phyloP scores from a whole-genome alignment of 805 yeast genomes.

The Yamadazyma nakazawae region DNA sequence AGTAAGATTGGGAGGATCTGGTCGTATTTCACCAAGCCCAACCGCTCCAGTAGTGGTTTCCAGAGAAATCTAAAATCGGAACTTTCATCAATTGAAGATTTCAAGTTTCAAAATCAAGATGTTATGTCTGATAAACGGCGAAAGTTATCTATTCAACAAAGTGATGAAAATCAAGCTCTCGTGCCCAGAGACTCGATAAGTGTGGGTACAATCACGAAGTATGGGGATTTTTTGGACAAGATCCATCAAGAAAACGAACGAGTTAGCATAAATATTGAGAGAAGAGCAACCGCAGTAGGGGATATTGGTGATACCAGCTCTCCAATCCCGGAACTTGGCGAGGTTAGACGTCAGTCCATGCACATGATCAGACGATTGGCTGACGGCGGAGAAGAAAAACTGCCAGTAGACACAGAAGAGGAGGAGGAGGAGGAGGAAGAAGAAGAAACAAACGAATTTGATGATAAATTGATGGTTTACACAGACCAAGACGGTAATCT shows the following conservation, averaged over 20 bases:
- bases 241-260: slow-evolving; percentile 21
- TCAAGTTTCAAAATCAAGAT: slow-evolving; percentile 2
- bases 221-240: slow-evolving; percentile 9
- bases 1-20: slow-evolving; percentile 8
- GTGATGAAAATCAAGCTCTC: slow-evolving; percentile 5
- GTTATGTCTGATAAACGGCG: slow-evolving; percentile 25
- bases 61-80: neutral
- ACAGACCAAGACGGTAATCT: slow-evolving; percentile 36
- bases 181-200: slow-evolving; percentile 27
- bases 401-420: neutral
- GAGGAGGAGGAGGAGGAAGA: slow-evolving; percentile 1
- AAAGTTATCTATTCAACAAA: slow-evolving; percentile 22
- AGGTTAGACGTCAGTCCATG: slow-evolving; percentile 11
- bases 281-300: slow-evolving; percentile 18
- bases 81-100: neutral
- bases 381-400: neutral
- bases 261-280: slow-evolving; percentile 17
- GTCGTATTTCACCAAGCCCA: slow-evolving; percentile 10
- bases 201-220: slow-evolving; percentile 7
- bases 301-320: slow-evolving; percentile 7
- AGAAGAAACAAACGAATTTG: slow-evolving; percentile 19
- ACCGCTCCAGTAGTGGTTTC: slow-evolving; percentile 3
- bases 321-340: slow-evolving; percentile 15
- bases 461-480: slow-evolving; percentile 22
- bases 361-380: slow-evolving; percentile 8